Percentiles rank a stretch among this genome's conserved stretches.
These are phyloP conservation scores for Pichia sp. DNA, from an alignment of 1,139 yeast species.

Conservation along the genomic window DNA sequence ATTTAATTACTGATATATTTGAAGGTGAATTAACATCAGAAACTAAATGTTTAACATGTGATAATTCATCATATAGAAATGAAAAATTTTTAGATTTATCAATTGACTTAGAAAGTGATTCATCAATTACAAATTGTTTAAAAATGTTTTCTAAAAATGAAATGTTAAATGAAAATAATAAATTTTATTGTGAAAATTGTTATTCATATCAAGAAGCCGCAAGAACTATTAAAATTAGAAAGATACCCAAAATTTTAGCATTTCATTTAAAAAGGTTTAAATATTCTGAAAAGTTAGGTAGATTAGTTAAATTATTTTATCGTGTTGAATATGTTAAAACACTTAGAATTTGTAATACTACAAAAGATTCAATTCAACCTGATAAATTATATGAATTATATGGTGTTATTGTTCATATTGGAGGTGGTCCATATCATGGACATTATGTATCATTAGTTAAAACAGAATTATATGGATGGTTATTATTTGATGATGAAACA, in stretches of 20 bases:
- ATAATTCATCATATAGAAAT: conserved; percentile 74
- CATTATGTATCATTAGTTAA: conserved; percentile 88
- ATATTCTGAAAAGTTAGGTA: conserved; percentile 75
- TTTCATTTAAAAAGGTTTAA: conserved; percentile 88
- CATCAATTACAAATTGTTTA: conserved; percentile 69
- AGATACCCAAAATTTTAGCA: conserved; percentile 71
- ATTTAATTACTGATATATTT: conserved; percentile 59
- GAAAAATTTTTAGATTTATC: conserved; percentile 85
- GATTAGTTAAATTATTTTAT: conserved; percentile 82
- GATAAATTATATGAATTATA: conserved; percentile 71
- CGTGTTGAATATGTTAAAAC: conserved; percentile 75
- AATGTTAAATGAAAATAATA: conserved; percentile 78
- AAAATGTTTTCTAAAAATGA: conserved; percentile 81
- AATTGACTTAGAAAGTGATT: conserved; percentile 72
- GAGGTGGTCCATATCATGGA: conserved; percentile 98
- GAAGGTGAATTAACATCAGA: conserved; percentile 84
- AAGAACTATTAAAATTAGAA: conserved; percentile 77
- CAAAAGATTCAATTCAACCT: conserved; percentile 39
- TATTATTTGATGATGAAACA: conserved; percentile 89
- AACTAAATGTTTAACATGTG: conserved; percentile 87
- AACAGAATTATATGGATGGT: conserved; percentile 77
- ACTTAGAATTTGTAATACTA: conserved; percentile 69
- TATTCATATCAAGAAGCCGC: conserved; percentile 92
- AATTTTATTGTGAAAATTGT: conserved; percentile 89
- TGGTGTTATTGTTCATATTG: conserved; percentile 88